A percentile compares a stretch with the other conserved stretches of the same genome.
phyloP scores from a whole-genome alignment of 2,329 filamentous ascomycete genomes.

The Talaromyces sp. region DNA sequence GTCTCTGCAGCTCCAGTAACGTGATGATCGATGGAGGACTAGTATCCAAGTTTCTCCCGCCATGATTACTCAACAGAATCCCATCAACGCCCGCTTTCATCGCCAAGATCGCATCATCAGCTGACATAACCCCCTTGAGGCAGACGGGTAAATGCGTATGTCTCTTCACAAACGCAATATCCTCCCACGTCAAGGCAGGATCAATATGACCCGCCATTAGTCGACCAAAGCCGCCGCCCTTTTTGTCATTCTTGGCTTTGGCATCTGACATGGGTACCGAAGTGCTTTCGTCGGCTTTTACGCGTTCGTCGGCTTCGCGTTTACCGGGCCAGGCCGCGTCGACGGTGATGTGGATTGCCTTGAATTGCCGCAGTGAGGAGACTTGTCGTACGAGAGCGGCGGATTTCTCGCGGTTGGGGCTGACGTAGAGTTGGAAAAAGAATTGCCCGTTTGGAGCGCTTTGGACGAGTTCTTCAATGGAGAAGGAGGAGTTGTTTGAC shows the following conservation, averaged over 20 bases:
- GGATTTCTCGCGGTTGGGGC: slow-evolving; percentile 50
- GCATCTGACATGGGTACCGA: slow-evolving; percentile 45
- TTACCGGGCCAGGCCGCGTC: slow-evolving; percentile 55
- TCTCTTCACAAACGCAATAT: slow-evolving; percentile 52
- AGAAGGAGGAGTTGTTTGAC: slow-evolving; percentile 59
- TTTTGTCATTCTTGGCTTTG: slow-evolving; percentile 48
- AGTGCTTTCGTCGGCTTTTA: slow-evolving; percentile 45
- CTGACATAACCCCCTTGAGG: slow-evolving; percentile 56
- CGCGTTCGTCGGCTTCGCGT: slow-evolving; percentile 56
- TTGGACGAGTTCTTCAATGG: slow-evolving; percentile 53
- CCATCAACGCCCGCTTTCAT: slow-evolving; percentile 51
- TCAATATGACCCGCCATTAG: slow-evolving; percentile 54
- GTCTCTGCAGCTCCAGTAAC: slow-evolving; percentile 50
- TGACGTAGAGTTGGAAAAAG: slow-evolving; percentile 57
- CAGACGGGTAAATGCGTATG: slow-evolving; percentile 52
- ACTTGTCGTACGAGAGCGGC: slow-evolving; percentile 44
- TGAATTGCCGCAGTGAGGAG: slow-evolving; percentile 41
- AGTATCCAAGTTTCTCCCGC: slow-evolving; percentile 55
- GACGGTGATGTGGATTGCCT: slow-evolving; percentile 52
- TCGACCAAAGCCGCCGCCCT: slow-evolving; percentile 52
- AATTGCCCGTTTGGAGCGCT: slow-evolving; percentile 42
- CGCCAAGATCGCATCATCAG: slow-evolving; percentile 53
- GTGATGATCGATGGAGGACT: slow-evolving; percentile 49
- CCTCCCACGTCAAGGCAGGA: slow-evolving; percentile 50
- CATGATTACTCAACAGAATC: slow-evolving; percentile 57